Base-by-base conservation (phyloP, 2,329 filamentous ascomycete species). In the Fusarium falciforme region DNA sequence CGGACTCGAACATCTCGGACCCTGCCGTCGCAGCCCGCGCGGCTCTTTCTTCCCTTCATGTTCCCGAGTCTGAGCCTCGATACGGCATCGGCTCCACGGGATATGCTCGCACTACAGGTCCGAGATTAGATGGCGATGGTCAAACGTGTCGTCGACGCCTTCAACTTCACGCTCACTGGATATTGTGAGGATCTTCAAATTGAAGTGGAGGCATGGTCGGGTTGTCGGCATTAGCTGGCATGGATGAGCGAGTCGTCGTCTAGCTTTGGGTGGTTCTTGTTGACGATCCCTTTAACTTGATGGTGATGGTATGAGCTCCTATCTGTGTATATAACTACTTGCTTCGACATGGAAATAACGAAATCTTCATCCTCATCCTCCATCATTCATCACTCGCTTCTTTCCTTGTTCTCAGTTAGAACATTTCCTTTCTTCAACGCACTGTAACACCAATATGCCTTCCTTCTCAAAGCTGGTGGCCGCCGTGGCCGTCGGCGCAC, bases 321-420 rank as follows among this genome's bases (percentile, higher is more conserved):
- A 12, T 31, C 44, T 49, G 35, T 47, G 58, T 75, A 76, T 77
- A 77, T 76, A 77, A 72, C 10, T 27, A 1, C 17, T 16, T 22
- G 4, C 7, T 36, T 59, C 29, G 6, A 14, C 22, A 14, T 27
- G 17, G 25, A 14, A 27, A 35, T n/a, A 16, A 40, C 9, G 20
- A 20, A 25, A 16, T 31, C 22, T 35, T 14, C 27, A 33, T 40
- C 20, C 35, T 14, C 29, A 38, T 40, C 22, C 58, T 35, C 14
- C 38, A 47, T 52, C 29, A 11, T n/a, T n/a, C 57, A 14, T 29
- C 42, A 31, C n/a, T 14, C 3, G 52, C 20, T 20, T 59, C 31
- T 57, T 54, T 42, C 27, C 2, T 33, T 61, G 5, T 6, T 7
- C 27, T 11, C 5, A 52, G 2, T 8, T 4, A 9, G 31, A 25